Evolutionary conservation across 2,329 filamentous ascomycete species (phyloP).

Genomic region (Bipolaris sorokiniana): DNA sequence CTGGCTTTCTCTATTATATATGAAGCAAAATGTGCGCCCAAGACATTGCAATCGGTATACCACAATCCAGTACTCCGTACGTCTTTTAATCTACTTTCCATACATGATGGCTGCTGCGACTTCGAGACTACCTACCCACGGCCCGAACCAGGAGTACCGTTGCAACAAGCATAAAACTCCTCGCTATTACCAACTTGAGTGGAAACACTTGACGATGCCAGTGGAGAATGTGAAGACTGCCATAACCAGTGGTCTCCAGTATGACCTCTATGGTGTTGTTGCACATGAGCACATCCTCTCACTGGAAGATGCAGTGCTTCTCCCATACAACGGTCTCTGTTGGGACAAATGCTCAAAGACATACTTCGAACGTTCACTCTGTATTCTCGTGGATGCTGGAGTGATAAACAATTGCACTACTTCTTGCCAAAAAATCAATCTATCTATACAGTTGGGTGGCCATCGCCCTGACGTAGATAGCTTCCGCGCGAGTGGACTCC

Average conservation of each 20-base stretch:
- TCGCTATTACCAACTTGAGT: background rate
- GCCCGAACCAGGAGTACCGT: background rate
- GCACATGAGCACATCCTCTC: background rate
- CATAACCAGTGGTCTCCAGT: background rate
- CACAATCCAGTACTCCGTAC: background rate
- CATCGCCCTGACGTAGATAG: background rate
- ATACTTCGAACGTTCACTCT: background rate
- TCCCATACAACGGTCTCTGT: background rate
- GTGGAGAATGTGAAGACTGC: background rate
- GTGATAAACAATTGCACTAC: background rate
- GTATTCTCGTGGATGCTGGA: background rate
- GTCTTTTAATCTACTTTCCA: background rate
- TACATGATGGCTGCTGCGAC: background rate
- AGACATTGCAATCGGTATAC: background rate
- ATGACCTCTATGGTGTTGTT: background rate
- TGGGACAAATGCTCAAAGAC: background rate
- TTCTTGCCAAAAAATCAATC: background rate
- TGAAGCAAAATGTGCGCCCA: background rate
- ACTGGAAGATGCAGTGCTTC: background rate
- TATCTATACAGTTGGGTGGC: background rate
- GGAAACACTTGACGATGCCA: background rate
- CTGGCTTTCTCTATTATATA: background rate
- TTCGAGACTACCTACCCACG: background rate
- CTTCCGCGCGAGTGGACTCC: background rate
- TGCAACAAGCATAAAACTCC: background rate